Conservation (phyloP, 495 filamentous ascomycete species). For the Penicillium mononematosum region DNA sequence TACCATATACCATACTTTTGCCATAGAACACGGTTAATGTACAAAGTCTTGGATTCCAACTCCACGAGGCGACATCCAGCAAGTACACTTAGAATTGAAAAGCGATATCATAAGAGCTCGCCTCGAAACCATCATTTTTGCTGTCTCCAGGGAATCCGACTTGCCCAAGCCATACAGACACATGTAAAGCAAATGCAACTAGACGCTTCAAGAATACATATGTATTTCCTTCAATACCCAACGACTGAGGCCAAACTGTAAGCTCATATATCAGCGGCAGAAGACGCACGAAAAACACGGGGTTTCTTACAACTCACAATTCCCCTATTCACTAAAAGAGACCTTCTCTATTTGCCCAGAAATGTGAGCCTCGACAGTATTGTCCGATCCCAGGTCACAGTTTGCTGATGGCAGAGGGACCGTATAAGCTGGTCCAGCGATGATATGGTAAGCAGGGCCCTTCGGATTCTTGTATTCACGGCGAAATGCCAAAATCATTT, state of each 20-base stretch:
- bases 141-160: not conserved
- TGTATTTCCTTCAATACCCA: not conserved
- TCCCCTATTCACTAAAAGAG: not conserved
- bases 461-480: not conserved
- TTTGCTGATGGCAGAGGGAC: not conserved
- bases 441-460: not conserved
- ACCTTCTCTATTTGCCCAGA: not conserved
- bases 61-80: not conserved
- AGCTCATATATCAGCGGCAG: not conserved
- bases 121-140: not conserved
- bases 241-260: not conserved
- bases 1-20: too few relatives aligned
- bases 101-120: not conserved
- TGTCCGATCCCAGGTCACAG: not conserved
- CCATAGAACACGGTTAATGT: too few relatives aligned
- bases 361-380: not conserved
- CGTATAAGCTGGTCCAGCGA: not conserved
- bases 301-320: not conserved
- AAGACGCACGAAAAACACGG: not conserved
- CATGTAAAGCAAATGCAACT: not conserved
- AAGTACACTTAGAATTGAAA: not conserved
- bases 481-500: not conserved
- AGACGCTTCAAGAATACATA: not conserved
- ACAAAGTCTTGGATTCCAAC: too few relatives aligned
- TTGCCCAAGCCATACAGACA: not conserved